Base-by-base conservation (phyloP, 306 rosid species). In the Prunus mume region DNA sequence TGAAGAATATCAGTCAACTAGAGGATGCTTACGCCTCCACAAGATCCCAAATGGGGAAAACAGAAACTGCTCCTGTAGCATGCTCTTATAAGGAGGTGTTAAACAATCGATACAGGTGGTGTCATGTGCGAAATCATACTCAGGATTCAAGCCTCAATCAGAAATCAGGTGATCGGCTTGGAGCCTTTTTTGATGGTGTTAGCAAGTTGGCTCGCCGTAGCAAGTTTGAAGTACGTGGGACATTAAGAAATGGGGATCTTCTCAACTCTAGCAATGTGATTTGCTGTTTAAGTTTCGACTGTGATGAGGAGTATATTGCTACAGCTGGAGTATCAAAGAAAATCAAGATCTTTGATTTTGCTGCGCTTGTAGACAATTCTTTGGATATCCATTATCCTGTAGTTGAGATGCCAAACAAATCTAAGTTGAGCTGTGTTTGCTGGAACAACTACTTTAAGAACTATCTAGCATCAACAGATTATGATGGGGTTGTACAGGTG, bases 281-380 rank as follows among this genome's bases (percentile, higher is more conserved):
- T 41, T 91, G 90, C 87, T 87, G 93, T 76, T 76, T 91, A 63
- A 87, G 97, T 81, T 91, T 91, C 60, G 94, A 91, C 78, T 86
- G 91, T 45, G 91, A 86, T 75, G 92, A 75, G 75, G 93, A 89
- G 38, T 87, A 83, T 78, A 87, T 91, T 78, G 97, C 94, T 75
- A 79, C 93, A 30, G 97, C 93, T 50, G 93, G 91, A 63, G 90
- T 91, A 68, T 89, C 91, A n/a, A 91, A 86, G 91, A 89, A 89
- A 79, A 89, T 91, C 66, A 91, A 91, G 81, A 75, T 91, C 28
- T 91, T 86, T 67, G 97, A 89, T 79, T 87, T 81, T 83, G 81
- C 54, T 76, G 27, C 92, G 69, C 85, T 91, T 65, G 70, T 70
- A 76, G 84, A 85, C 72, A 89, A 87, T 58, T 61, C 89, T 62